Percentiles rank a stretch among this genome's conserved stretches.
Conservation (phyloP, 163 green algal genomes). For the Trebouxia gelatinosa region DNA sequence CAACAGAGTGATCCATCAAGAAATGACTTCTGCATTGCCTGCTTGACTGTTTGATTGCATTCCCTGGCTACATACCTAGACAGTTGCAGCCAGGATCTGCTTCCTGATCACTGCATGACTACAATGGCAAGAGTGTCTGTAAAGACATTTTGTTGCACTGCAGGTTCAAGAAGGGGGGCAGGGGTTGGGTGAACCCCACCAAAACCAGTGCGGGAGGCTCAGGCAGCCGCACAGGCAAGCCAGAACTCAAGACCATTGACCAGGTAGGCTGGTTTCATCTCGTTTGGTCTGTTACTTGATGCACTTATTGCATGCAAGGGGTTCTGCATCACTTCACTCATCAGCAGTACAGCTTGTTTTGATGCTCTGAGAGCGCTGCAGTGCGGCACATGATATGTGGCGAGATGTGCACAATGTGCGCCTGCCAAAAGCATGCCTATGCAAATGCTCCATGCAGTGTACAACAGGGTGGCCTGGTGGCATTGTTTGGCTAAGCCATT, state of each 20-base stretch:
- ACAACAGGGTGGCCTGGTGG: not conserved
- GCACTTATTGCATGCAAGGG: not conserved
- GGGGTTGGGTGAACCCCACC: constrained; percentile 58
- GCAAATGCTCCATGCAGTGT: not conserved
- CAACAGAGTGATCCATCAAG: not conserved
- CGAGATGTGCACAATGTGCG: not conserved
- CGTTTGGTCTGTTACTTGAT: not conserved
- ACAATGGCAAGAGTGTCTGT: not conserved
- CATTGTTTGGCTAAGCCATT: not conserved
- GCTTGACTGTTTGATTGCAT: no score
- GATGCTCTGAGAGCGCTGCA: not conserved
- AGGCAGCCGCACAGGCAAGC: not conserved
- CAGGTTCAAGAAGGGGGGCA: constrained; percentile 58
- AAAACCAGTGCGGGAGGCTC: no score
- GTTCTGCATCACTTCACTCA: not conserved
- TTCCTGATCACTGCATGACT: not conserved
- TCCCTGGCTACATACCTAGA: no score
- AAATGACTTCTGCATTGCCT: not conserved
- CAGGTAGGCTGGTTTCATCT: not conserved
- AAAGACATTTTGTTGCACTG: not conserved
- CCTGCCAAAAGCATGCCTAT: not conserved
- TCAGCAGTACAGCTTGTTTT: not conserved
- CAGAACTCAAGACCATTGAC: constrained; percentile 21
- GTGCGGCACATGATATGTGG: not conserved
- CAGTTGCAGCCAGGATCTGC: not conserved